Conservation (phyloP, 495 filamentous ascomycete genomes). For the Evansstolkia leycettana region DNA sequence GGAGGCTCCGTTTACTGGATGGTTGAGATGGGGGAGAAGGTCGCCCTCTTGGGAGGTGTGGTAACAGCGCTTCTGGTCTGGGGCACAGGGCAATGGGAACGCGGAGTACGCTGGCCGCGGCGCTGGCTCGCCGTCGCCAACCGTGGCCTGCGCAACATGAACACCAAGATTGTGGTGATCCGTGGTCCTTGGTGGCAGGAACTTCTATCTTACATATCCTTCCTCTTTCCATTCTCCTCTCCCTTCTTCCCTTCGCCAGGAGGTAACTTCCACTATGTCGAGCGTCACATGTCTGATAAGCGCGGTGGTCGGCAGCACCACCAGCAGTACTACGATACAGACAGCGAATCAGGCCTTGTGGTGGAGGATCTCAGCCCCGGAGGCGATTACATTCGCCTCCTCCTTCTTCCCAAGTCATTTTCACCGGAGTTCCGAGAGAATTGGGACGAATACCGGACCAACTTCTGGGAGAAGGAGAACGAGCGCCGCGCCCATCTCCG, state of each 20-base stretch:
- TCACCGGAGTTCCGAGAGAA: constrained; percentile 92
- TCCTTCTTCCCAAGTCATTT: constrained; percentile 89
- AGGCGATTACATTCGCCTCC: constrained; percentile 80
- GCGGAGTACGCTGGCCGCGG: constrained; percentile 87
- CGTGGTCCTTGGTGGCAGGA: constrained; percentile 76
- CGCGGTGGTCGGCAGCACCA: constrained; percentile 23
- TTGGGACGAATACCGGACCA: constrained; percentile 85
- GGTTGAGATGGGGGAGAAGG: constrained; percentile 74
- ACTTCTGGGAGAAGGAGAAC: constrained; percentile 97
- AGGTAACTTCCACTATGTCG: constrained; percentile 56
- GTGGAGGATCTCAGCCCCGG: constrained; percentile 81
- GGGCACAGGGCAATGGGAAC: constrained; percentile 90
- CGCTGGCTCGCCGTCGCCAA: constrained; percentile 83
- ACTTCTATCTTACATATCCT: constrained; percentile 51
- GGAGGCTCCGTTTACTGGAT: constrained; percentile 95
- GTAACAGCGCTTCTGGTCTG: constrained; percentile 76
- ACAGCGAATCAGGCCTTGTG: constrained; percentile 42
- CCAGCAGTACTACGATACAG: constrained; percentile 28
- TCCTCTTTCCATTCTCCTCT: constrained; percentile 61
- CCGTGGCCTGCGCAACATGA: constrained; percentile 79
- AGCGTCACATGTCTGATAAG: constrained; percentile 36
- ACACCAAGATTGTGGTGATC: constrained; percentile 87
- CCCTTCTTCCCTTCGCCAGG: constrained; percentile 50
- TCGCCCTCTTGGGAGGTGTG: constrained; percentile 76
- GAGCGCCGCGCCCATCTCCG: constrained; percentile 67